Evolutionary conservation across 1,284 basidiomycete genomes (phyloP).

Genomic region (Apiotrichum porosum): DNA sequence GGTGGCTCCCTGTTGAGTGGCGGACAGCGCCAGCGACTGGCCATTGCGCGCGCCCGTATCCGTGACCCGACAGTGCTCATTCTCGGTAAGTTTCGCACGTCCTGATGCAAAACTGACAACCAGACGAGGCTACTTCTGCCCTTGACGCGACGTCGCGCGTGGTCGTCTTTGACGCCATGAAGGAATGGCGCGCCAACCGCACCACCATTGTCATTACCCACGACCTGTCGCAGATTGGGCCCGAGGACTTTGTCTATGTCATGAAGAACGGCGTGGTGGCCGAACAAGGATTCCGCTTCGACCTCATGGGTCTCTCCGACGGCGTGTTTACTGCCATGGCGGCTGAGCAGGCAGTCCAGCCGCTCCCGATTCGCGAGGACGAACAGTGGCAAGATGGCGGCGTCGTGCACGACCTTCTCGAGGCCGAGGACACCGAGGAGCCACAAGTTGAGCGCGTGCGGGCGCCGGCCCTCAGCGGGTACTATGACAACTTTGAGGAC

Average conservation of each 20-base stretch:
- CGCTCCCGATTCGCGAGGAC: constrained; percentile 37
- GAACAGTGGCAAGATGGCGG: constrained; percentile 35
- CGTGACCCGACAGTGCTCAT: constrained; percentile 85
- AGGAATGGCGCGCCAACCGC: constrained; percentile 70
- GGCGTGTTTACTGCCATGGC: constrained; percentile 50
- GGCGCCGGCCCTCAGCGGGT: neutral
- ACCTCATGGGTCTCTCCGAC: constrained; percentile 55
- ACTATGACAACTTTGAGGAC: neutral
- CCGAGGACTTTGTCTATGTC: constrained; percentile 84
- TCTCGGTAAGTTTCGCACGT: constrained; percentile 66
- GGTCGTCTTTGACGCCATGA: constrained; percentile 83
- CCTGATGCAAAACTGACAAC: constrained; percentile 50
- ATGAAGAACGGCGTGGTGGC: constrained; percentile 75
- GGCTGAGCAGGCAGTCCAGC: constrained; percentile 42
- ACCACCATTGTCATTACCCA: constrained; percentile 97
- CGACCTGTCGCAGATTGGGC: constrained; percentile 76
- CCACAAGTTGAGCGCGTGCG: neutral
- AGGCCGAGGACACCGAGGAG: neutral
- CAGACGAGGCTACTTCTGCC: constrained; percentile 96
- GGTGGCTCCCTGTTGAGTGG: constrained; percentile 77
- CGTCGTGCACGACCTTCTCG: constrained; percentile 13
- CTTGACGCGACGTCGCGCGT: constrained; percentile 83
- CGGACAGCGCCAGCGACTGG: constrained; percentile 87
- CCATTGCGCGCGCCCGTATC: constrained; percentile 81
- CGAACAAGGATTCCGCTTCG: constrained; percentile 78